phyloP scores from a whole-genome alignment of 2,329 filamentous ascomycete species.

The Teratosphaeria epicoccoides region DNA sequence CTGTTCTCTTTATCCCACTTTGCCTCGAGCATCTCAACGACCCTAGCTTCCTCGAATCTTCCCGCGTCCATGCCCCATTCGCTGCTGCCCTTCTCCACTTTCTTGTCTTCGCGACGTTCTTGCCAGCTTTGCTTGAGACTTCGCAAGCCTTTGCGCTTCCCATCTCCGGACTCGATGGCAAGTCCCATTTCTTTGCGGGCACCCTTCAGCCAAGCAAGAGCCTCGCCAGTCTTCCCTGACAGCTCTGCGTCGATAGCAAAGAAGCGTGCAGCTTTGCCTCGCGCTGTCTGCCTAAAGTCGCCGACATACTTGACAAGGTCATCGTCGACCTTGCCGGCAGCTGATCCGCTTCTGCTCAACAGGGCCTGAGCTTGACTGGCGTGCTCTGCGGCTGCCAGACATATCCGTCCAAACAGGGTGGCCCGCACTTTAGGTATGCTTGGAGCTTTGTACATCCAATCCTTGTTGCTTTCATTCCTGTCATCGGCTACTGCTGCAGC shows the following conservation, averaged over 20 bases:
- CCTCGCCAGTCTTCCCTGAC: slow-evolving; percentile 68
- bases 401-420: slow-evolving; percentile 77
- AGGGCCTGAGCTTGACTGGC: slow-evolving; percentile 58
- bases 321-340: slow-evolving; percentile 48
- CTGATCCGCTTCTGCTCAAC: slow-evolving; percentile 28
- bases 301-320: slow-evolving; percentile 62
- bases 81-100: slow-evolving; percentile 56
- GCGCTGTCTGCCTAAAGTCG: slow-evolving; percentile 61
- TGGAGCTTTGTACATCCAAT: slow-evolving; percentile 94
- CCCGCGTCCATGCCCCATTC: slow-evolving; percentile 77
- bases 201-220: slow-evolving; percentile 74
- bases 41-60: slow-evolving; percentile 68
- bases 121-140: slow-evolving; percentile 63
- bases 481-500: slow-evolving; percentile 70
- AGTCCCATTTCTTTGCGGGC: slow-evolving; percentile 66
- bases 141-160: slow-evolving; percentile 47
- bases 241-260: slow-evolving; percentile 83
- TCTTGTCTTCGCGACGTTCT: slow-evolving; percentile 69
- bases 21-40: slow-evolving; percentile 73
- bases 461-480: slow-evolving; percentile 70
- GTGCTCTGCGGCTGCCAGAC: slow-evolving; percentile 79
- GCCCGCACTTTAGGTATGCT: slow-evolving; percentile 81
- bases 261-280: slow-evolving; percentile 80
- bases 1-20: slow-evolving; percentile 95
- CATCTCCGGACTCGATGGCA: slow-evolving; percentile 30